Percentiles rank a stretch among this genome's conserved stretches.
Evolutionary conservation across 225 moss, liverwort and hornwort species (phyloP).

Genomic region (Bryoerythrophyllum caledonicum): DNA sequence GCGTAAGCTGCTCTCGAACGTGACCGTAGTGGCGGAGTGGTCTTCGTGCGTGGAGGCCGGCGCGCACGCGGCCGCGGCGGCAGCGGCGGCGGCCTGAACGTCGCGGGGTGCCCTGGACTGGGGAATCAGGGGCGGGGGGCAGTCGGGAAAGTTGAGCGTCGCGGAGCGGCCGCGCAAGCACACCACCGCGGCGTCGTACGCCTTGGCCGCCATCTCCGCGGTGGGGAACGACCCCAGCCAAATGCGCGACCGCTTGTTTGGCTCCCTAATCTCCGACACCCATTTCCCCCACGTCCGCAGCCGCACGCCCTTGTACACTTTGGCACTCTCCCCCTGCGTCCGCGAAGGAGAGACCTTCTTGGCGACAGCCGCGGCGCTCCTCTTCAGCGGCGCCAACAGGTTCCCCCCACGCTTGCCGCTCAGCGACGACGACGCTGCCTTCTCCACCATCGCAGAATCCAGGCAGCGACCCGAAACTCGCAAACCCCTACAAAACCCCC

Average conservation of each 20-base stretch:
- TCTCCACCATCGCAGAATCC: slow-evolving; percentile 28
- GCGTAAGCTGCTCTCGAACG: slow-evolving; percentile 12
- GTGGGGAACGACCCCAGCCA: slow-evolving; percentile 36
- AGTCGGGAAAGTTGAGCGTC: slow-evolving; percentile 26
- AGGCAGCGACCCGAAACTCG: too few species aligned
- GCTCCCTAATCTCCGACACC: slow-evolving; percentile 30
- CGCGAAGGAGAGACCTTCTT: slow-evolving; percentile 23
- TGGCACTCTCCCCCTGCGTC: neutral
- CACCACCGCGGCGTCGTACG: slow-evolving; percentile 28
- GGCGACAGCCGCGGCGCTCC: neutral
- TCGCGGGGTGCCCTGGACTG: slow-evolving; percentile 5
- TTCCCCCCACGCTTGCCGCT: slow-evolving; percentile 23
- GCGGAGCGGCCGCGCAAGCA: slow-evolving; percentile 25
- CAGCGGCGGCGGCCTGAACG: slow-evolving; percentile 27
- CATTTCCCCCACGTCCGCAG: slow-evolving; percentile 31
- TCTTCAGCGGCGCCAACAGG: slow-evolving; percentile 13
- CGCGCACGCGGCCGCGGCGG: slow-evolving; percentile 27
- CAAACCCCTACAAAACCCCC: neutral
- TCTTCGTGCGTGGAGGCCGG: neutral
- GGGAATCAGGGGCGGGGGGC: slow-evolving; percentile 15
- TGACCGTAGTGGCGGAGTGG: slow-evolving; percentile 5
- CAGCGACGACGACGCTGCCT: slow-evolving; percentile 15
- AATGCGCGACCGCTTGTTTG: slow-evolving; percentile 27
- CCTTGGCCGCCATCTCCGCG: slow-evolving; percentile 33
- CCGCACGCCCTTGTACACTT: slow-evolving; percentile 23